phyloP scores from a whole-genome alignment of 2,329 filamentous ascomycete genomes.

The Periconia sp. region DNA sequence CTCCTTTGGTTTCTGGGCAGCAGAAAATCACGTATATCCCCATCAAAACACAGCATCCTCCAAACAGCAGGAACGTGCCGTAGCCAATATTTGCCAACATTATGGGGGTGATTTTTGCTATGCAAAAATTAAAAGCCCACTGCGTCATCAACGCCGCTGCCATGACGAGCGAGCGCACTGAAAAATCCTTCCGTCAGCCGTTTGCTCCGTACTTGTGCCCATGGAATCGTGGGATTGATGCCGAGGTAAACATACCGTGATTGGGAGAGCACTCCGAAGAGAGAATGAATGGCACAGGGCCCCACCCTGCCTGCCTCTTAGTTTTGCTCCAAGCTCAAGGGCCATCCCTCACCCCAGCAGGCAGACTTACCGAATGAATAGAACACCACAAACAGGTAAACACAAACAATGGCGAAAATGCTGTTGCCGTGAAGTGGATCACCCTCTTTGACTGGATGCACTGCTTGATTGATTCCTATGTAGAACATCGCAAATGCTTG shows the following conservation, averaged over 20 bases:
- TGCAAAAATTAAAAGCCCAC: constrained; percentile 47
- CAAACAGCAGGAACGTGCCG: constrained; percentile 49
- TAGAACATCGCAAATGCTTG: constrained; percentile 49
- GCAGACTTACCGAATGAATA: constrained; percentile 47
- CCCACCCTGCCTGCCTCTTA: constrained; percentile 40
- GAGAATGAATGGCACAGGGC: constrained; percentile 50
- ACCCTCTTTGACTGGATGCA: constrained; percentile 34
- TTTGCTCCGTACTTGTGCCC: not conserved
- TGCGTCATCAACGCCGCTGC: constrained; percentile 50
- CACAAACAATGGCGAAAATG: constrained; percentile 54
- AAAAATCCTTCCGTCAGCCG: constrained; percentile 1
- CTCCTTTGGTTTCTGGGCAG: constrained; percentile 48
- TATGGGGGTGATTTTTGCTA: constrained; percentile 44
- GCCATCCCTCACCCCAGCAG: not conserved
- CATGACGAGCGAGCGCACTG: constrained; percentile 47
- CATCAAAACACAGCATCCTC: constrained; percentile 46
- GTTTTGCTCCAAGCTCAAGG: not conserved
- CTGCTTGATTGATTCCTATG: constrained; percentile 36
- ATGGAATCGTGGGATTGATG: not conserved
- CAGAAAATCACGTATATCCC: constrained; percentile 46
- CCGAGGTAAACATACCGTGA: constrained; percentile 23
- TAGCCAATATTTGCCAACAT: constrained; percentile 49
- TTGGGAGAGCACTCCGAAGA: constrained; percentile 45
- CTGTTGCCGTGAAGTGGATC: constrained; percentile 36
- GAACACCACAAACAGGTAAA: constrained; percentile 53